A percentile compares a stretch with the other conserved stretches of the same genome.
Evolutionary conservation across 495 filamentous ascomycete genomes (phyloP).

Genomic region (Hypoxylon lenormandii): DNA sequence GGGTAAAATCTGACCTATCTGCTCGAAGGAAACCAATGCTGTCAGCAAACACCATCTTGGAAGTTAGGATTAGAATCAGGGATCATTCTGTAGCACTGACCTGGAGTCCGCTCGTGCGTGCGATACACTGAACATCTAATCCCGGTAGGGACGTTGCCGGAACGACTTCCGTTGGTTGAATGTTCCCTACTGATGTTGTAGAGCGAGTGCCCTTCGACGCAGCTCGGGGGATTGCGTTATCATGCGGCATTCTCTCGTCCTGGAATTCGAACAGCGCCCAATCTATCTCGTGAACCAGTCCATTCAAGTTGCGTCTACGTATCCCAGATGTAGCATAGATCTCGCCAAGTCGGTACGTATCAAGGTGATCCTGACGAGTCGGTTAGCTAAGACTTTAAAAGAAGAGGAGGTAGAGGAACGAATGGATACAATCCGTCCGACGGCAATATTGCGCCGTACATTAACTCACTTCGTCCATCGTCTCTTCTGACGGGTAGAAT

Average conservation of each 20-base stretch:
- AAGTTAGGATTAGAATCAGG: too few relatives aligned
- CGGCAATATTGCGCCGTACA: not conserved
- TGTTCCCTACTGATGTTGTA: slow-evolving; percentile 28
- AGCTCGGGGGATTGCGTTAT: slow-evolving; percentile 70
- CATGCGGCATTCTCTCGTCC: slow-evolving; percentile 73
- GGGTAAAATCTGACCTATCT: slow-evolving; percentile 77
- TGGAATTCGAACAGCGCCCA: slow-evolving; percentile 92
- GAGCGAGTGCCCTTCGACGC: slow-evolving; percentile 59
- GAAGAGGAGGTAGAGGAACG: slow-evolving; percentile 54
- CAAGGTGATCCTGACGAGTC: slow-evolving; percentile 71
- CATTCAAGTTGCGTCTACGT: slow-evolving; percentile 71
- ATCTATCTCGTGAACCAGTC: slow-evolving; percentile 88
- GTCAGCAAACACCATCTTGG: slow-evolving; percentile 9
- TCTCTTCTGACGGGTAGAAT: slow-evolving; percentile 72
- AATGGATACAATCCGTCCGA: not conserved
- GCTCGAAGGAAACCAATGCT: not conserved
- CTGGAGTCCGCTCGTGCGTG: slow-evolving; percentile 85
- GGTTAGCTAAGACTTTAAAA: slow-evolving; percentile 66
- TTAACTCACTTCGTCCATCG: slow-evolving; percentile 56
- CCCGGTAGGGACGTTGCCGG: slow-evolving; percentile 69
- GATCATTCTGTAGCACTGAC: slow-evolving; percentile 19
- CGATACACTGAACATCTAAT: slow-evolving; percentile 85
- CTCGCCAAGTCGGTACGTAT: slow-evolving; percentile 80
- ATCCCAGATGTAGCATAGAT: slow-evolving; percentile 91
- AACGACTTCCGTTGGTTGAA: slow-evolving; percentile 60